phyloP scores from a whole-genome alignment of 257 asterid genomes.

The Nicotiana tabacum region DNA sequence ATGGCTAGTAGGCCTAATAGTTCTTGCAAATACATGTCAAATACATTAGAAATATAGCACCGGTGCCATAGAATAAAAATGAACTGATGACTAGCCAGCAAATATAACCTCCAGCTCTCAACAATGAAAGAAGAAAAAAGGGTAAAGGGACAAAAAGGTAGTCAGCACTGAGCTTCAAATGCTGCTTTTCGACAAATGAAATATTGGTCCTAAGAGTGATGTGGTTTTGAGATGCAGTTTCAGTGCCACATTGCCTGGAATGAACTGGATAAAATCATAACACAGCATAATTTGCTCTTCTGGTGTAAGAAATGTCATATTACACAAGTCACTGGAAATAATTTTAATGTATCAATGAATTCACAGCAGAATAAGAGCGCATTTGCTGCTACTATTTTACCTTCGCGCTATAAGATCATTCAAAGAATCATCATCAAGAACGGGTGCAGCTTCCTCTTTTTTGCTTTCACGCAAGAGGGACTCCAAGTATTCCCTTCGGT shows the following conservation, averaged over 20 bases:
- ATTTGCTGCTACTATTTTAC: constrained; percentile 27
- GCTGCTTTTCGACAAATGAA: not conserved
- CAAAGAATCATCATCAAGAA: constrained; percentile 88
- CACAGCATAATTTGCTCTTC: not conserved
- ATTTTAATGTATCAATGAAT: not conserved
- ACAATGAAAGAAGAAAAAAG: not conserved
- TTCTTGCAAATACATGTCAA: not conserved
- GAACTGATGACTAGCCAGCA: not conserved
- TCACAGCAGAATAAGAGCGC: constrained; percentile 7
- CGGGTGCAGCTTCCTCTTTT: constrained; percentile 94
- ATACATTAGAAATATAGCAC: not conserved
- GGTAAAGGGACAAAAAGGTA: not conserved
- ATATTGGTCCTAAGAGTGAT: not conserved
- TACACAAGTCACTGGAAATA: constrained; percentile 1
- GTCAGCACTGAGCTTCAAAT: not conserved
- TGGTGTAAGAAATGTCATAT: not conserved
- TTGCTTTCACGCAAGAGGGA: constrained; percentile 95
- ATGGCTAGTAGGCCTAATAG: not conserved
- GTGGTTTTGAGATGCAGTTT: constrained; percentile 6
- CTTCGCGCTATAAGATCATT: constrained; percentile 96
- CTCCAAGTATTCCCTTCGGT: constrained; percentile 98
- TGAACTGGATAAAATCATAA: not conserved
- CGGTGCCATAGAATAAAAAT: not conserved
- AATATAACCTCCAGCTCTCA: not conserved
- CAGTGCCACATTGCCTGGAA: not conserved